Evolutionary conservation across 495 filamentous ascomycete genomes (phyloP).

Genomic region (Penicillium chermesinum): DNA sequence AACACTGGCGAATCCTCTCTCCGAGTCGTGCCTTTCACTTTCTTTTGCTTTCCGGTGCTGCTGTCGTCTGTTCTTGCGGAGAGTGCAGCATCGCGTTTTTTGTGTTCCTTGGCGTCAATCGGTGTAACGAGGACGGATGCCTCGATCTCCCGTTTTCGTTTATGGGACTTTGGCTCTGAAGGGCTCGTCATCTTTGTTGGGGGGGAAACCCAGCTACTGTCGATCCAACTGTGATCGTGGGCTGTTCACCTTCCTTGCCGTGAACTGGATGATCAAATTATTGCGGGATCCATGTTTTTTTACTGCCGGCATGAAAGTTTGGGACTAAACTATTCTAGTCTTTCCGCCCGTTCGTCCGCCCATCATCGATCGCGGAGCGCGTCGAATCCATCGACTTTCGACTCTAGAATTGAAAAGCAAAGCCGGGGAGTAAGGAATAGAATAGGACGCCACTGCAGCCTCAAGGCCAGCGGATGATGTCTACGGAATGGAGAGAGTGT

Average conservation of each 20-base stretch:
- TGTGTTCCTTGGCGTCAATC: conserved; percentile 36
- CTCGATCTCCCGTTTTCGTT: conserved; percentile 38
- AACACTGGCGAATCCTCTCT: conserved; percentile 17
- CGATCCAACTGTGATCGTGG: conserved; percentile 24
- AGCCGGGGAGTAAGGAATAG: too few relatives aligned
- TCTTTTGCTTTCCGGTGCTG: conserved; percentile 23
- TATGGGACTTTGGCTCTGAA: conserved; percentile 27
- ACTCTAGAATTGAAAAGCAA: not conserved
- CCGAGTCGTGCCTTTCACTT: conserved; percentile 12
- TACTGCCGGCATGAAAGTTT: conserved; percentile 11
- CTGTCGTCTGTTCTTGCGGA: conserved; percentile 9
- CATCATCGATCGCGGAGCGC: not conserved
- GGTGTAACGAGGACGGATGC: conserved; percentile 26
- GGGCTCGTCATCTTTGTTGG: conserved; percentile 19
- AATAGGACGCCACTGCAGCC: too few relatives aligned
- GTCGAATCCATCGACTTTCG: not conserved
- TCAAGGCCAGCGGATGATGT: not conserved
- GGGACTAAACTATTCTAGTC: not conserved
- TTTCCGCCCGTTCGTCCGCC: not conserved
- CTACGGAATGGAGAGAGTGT: conserved; percentile 18
- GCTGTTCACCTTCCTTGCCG: conserved; percentile 3
- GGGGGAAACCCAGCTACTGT: conserved; percentile 13
- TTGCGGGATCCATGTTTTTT: conserved; percentile 1
- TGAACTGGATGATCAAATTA: not conserved
- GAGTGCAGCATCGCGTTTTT: conserved; percentile 26